These are phyloP conservation scores for Penicillium odoratum DNA, from an alignment of 495 filamentous ascomycete genomes.

Conservation along the genomic window DNA sequence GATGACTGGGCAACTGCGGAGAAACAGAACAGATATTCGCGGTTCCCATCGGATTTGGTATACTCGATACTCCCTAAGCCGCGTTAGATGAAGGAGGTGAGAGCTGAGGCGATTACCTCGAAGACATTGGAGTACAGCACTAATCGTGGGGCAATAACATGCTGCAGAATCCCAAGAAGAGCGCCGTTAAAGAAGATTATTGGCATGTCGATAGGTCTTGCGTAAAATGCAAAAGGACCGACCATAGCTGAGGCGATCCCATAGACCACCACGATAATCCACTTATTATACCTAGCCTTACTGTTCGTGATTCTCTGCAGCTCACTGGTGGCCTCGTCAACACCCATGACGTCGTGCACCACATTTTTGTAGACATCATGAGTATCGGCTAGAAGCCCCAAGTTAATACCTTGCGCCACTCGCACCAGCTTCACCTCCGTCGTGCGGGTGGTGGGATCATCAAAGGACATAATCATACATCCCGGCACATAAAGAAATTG, in stretches of 20 bases:
- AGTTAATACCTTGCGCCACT: slow-evolving; percentile 73
- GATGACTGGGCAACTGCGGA: slow-evolving; percentile 87
- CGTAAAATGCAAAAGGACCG: slow-evolving; percentile 86
- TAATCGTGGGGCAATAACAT: slow-evolving; percentile 73
- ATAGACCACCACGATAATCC: slow-evolving; percentile 75
- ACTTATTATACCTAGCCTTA: slow-evolving; percentile 66
- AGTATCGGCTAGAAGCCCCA: slow-evolving; percentile 79
- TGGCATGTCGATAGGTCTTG: slow-evolving; percentile 82
- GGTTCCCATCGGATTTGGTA: slow-evolving; percentile 6
- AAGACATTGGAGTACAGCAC: slow-evolving; percentile 84
- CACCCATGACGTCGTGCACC: slow-evolving; percentile 80
- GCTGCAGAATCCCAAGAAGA: slow-evolving; percentile 78
- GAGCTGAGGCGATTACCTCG: slow-evolving; percentile 79
- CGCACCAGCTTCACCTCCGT: slow-evolving; percentile 90
- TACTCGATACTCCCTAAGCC: slow-evolving; percentile 73
- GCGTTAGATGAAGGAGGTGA: slow-evolving; percentile 84
- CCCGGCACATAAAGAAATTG: slow-evolving; percentile 92
- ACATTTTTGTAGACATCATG: slow-evolving; percentile 94
- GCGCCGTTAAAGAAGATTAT: slow-evolving; percentile 82
- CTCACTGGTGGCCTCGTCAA: slow-evolving; percentile 76
- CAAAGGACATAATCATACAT: slow-evolving; percentile 95
- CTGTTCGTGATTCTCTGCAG: slow-evolving; percentile 67
- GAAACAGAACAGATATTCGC: slow-evolving; percentile 72
- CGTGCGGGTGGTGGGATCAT: slow-evolving; percentile 85
- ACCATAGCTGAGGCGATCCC: slow-evolving; percentile 75